Conservation (phyloP, 1,284 basidiomycete species). For the Coniophora puteana region DNA sequence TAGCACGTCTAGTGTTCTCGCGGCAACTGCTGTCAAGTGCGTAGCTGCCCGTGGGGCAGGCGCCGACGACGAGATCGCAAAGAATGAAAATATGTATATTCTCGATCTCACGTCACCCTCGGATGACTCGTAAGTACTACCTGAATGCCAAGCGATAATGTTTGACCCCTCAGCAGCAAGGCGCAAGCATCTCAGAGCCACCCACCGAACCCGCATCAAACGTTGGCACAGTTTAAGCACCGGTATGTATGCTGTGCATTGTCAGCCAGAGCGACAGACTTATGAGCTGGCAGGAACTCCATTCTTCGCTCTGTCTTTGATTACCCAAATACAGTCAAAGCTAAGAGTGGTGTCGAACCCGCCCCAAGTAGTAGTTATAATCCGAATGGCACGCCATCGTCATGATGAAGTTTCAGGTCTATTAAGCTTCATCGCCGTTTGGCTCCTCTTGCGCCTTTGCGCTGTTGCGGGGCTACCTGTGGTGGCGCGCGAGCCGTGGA, state of each 20-base stretch:
- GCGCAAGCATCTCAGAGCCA: slow-evolving; percentile 38
- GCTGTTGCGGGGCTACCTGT: slow-evolving; percentile 22
- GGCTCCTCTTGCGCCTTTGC: slow-evolving; percentile 23
- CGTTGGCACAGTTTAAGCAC: slow-evolving; percentile 60
- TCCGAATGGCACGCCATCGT: too few species aligned
- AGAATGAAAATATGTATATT: slow-evolving; percentile 70
- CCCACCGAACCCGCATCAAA: slow-evolving; percentile 42
- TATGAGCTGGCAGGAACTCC: slow-evolving; percentile 43
- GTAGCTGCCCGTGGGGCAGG: slow-evolving; percentile 68
- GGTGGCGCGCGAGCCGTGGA: slow-evolving; percentile 13
- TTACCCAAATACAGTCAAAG: slow-evolving; percentile 32
- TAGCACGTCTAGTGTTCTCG: slow-evolving; percentile 60
- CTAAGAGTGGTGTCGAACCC: too few species aligned
- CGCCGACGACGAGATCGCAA: slow-evolving; percentile 40
- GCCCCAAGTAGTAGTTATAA: too few species aligned
- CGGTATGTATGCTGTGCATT: slow-evolving; percentile 39
- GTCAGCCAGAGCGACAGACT: slow-evolving; percentile 2
- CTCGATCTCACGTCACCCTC: slow-evolving; percentile 53
- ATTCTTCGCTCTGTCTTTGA: slow-evolving; percentile 53
- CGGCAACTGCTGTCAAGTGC: slow-evolving; percentile 56
- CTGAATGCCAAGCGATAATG: neutral
- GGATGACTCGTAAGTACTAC: slow-evolving; percentile 40
- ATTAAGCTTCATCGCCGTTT: slow-evolving; percentile 23
- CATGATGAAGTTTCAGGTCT: neutral
- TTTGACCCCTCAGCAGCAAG: slow-evolving; percentile 9